Base-by-base conservation (phyloP, 352 stramenopile genomes). In the Phytopythium sindhum region DNA sequence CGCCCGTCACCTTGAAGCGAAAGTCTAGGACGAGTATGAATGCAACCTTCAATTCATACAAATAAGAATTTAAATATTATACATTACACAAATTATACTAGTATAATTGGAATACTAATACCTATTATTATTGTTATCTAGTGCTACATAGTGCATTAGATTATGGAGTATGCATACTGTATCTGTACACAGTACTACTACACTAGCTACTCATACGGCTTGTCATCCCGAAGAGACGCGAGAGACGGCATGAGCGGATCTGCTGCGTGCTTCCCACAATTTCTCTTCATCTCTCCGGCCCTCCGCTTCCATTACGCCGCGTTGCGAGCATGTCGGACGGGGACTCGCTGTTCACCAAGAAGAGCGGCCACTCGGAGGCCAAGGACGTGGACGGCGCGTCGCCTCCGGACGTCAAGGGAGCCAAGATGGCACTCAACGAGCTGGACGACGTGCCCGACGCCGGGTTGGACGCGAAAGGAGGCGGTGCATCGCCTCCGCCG, bases 401-500 rank as follows among this genome's bases (percentile, higher is more conserved):
- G 14, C 37, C 33, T 0, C 21, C 31, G 37, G 54, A 60, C 33
- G 54, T 23, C 54, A 60, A 60, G 35, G 35, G 35, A 35, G 45
- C 63, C 44, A 69, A 69, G 57, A 37, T 51, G 35, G 58, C 60
- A 39, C 51, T 23, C 29, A 60, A 65, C 44, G 71, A 82, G 17
- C 51, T 87, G 55, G 81, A 88, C 44, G 77, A 86, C 14, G 75
- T 83, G 19, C 71, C 85, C 57, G 70, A 70, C 52, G 75, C 67
- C 17, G 33, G 24, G 1, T 75, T 84, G 26, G 78, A 82, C 23
- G 69, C 57, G 24, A 84, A 84, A 60, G 76, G 61, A 31, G 44
- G 57, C 44, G 44, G 26, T 7, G 24, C 44, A 15, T 42, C 57
- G 29, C 42, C 42, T 56, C 81, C 81, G 1, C 81, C 81, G 14